phyloP scores from a whole-genome alignment of 139 green algal genomes.

The Chlorokybus atmophyticus region DNA sequence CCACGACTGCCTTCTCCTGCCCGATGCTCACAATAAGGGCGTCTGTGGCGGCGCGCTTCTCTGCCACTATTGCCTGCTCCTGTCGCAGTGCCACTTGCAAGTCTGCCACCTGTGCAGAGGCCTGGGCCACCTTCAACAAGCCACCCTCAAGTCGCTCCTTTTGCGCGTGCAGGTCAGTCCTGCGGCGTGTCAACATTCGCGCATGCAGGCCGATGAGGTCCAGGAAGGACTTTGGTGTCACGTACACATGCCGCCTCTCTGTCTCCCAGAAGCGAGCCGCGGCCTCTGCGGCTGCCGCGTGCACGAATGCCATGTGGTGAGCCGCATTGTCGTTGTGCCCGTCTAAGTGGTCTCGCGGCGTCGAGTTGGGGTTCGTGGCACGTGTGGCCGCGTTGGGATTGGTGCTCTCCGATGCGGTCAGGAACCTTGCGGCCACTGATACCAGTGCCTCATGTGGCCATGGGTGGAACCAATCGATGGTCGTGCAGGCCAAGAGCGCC shows the following conservation, averaged over 20 bases:
- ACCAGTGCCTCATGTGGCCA: slow-evolving; percentile 74
- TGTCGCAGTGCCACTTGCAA: slow-evolving; percentile 62
- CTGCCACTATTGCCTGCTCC: slow-evolving; percentile 75
- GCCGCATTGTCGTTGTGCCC: slow-evolving; percentile 54
- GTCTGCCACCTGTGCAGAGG: slow-evolving; percentile 63
- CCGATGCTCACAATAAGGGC: slow-evolving; percentile 78
- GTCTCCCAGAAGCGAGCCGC: slow-evolving; percentile 37
- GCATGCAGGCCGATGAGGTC: slow-evolving; percentile 80
- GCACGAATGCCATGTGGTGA: slow-evolving; percentile 74
- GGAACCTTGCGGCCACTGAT: slow-evolving; percentile 41
- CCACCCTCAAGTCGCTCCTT: slow-evolving; percentile 67
- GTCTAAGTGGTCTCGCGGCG: no score
- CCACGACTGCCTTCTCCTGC: slow-evolving; percentile 71
- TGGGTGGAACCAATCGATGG: slow-evolving; percentile 70
- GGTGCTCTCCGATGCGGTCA: no score
- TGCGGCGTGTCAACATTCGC: slow-evolving; percentile 27
- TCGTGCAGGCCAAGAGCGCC: slow-evolving; percentile 66
- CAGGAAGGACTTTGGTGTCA: slow-evolving; percentile 82
- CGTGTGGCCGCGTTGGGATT: no score
- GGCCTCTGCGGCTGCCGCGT: slow-evolving; percentile 46
- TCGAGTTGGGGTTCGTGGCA: not conserved
- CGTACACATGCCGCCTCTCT: slow-evolving; percentile 67
- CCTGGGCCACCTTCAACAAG: slow-evolving; percentile 70
- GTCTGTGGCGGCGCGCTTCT: slow-evolving; percentile 75
- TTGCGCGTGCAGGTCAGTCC: slow-evolving; percentile 38